Evolutionary conservation across 1,139 yeast species (phyloP).

Genomic region (Protomyces lactucae-debilis): DNA sequence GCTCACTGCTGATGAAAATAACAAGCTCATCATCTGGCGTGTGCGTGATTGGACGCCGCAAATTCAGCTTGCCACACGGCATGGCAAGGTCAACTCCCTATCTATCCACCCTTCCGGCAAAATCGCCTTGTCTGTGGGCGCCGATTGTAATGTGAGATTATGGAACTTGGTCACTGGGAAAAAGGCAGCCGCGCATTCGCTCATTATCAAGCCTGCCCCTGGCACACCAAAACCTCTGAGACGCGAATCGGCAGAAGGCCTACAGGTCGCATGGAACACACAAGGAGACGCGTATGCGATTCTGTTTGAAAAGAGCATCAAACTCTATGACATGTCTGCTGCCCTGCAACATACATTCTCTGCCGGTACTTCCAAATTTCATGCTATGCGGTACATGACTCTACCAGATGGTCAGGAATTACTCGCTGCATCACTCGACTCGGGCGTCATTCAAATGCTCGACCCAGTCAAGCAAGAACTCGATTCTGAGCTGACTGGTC

Average conservation of each 20-base stretch:
- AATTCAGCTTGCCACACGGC: constrained; percentile 63
- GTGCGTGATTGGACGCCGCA: constrained; percentile 95
- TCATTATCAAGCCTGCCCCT: not conserved
- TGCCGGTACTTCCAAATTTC: constrained; percentile 1
- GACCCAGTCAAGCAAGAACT: not conserved
- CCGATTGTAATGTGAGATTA: constrained; percentile 72
- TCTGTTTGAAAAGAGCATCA: constrained; percentile 9
- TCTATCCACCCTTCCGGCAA: constrained; percentile 91
- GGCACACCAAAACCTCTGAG: not conserved
- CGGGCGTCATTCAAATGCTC: constrained; percentile 4
- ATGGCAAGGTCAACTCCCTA: constrained; percentile 67
- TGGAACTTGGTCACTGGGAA: constrained; percentile 99
- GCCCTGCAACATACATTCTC: constrained; percentile 8
- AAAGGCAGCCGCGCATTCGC: constrained; percentile 76
- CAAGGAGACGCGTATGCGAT: constrained; percentile 20
- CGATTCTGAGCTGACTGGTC: constrained; percentile 5
- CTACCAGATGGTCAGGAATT: not conserved
- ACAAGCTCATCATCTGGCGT: constrained; percentile 86
- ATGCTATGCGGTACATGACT: constrained; percentile 8
- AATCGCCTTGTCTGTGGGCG: constrained; percentile 83
- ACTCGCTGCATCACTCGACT: constrained; percentile 4
- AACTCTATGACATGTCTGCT: constrained; percentile 19
- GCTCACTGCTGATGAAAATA: constrained; percentile 85
- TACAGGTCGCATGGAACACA: constrained; percentile 18
- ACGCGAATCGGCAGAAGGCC: constrained; percentile 8